Percentiles rank a stretch among this genome's conserved stretches.
Evolutionary conservation across 495 filamentous ascomycete species (phyloP).

Genomic region (Penicillium atrosanguineum): DNA sequence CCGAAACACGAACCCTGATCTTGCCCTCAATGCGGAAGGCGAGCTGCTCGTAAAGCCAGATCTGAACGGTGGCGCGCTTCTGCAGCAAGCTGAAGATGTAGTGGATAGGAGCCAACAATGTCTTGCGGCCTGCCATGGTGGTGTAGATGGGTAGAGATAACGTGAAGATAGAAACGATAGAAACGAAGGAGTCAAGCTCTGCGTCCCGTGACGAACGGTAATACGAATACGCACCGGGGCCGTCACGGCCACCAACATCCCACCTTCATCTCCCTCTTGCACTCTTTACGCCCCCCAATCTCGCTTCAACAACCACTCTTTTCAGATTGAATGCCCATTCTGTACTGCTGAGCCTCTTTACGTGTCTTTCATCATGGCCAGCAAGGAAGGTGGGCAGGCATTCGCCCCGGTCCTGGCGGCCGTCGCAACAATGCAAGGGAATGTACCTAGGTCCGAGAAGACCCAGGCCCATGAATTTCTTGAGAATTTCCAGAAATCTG

Average conservation of each 20-base stretch:
- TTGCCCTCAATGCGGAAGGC: slow-evolving; percentile 91
- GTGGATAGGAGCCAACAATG: slow-evolving; percentile 94
- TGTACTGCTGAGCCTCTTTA: slow-evolving; percentile 15
- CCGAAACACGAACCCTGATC: slow-evolving; percentile 64
- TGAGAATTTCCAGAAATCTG: slow-evolving; percentile 97
- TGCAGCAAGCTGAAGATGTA: slow-evolving; percentile 98
- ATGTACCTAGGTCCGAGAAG: slow-evolving; percentile 78
- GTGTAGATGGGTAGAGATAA: neutral
- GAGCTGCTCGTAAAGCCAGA: slow-evolving; percentile 97
- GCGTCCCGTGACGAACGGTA: slow-evolving; percentile 28
- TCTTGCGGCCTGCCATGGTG: slow-evolving; percentile 82
- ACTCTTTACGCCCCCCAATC: slow-evolving; percentile 12
- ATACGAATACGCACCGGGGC: slow-evolving; percentile 18
- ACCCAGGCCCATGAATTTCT: slow-evolving; percentile 85
- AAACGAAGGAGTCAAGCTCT: slow-evolving; percentile 15
- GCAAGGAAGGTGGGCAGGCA: slow-evolving; percentile 61
- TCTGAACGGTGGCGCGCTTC: slow-evolving; percentile 78
- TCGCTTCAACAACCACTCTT: slow-evolving; percentile 6
- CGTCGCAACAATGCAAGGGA: slow-evolving; percentile 85
- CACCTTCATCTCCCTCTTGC: slow-evolving; percentile 29
- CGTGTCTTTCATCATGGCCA: slow-evolving; percentile 58
- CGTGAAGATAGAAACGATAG: neutral
- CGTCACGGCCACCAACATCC: slow-evolving; percentile 38
- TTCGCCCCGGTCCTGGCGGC: slow-evolving; percentile 85
- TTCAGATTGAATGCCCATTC: slow-evolving; percentile 6